Percentiles rank a stretch among this genome's conserved stretches.
Evolutionary conservation across 2,329 filamentous ascomycete genomes (phyloP).

Genomic region (Xylariales sp.): DNA sequence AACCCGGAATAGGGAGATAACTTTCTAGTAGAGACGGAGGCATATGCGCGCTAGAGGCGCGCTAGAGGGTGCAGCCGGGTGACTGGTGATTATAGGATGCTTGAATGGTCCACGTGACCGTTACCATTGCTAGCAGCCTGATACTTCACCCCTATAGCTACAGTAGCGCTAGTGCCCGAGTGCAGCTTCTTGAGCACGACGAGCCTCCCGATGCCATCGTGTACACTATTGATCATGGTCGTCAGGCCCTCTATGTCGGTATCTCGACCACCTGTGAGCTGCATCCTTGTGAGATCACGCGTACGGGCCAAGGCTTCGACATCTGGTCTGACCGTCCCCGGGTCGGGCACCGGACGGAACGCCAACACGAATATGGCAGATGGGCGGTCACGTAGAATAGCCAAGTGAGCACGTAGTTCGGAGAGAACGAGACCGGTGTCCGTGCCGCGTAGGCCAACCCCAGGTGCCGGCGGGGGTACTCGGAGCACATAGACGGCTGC

Average conservation of each 20-base stretch:
- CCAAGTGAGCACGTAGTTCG: slow-evolving; percentile 28
- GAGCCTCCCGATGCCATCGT: neutral
- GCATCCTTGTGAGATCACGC: slow-evolving; percentile 25
- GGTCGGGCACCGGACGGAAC: slow-evolving; percentile 19
- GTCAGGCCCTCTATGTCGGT: slow-evolving; percentile 8
- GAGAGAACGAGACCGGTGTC: slow-evolving; percentile 11
- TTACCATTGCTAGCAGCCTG: too few species aligned
- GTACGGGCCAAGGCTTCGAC: slow-evolving; percentile 20
- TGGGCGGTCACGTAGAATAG: slow-evolving; percentile 23
- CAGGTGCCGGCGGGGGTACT: neutral
- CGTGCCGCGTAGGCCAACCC: neutral
- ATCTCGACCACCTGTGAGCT: slow-evolving; percentile 24
- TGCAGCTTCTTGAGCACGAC: neutral
- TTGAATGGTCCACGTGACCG: too few species aligned
- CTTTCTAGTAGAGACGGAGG: too few species aligned
- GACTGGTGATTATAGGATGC: too few species aligned
- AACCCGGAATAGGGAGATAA: too few species aligned
- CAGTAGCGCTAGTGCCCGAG: neutral
- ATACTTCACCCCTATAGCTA: neutral
- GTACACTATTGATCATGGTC: neutral
- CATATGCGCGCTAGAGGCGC: too few species aligned
- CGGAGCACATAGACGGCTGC: slow-evolving; percentile 6
- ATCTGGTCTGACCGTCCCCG: slow-evolving; percentile 13
- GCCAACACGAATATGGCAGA: slow-evolving; percentile 24
- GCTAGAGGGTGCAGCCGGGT: too few species aligned